Evolutionary conservation across 1,284 basidiomycete genomes (phyloP).

Genomic region (Anthracocystis walkeri): DNA sequence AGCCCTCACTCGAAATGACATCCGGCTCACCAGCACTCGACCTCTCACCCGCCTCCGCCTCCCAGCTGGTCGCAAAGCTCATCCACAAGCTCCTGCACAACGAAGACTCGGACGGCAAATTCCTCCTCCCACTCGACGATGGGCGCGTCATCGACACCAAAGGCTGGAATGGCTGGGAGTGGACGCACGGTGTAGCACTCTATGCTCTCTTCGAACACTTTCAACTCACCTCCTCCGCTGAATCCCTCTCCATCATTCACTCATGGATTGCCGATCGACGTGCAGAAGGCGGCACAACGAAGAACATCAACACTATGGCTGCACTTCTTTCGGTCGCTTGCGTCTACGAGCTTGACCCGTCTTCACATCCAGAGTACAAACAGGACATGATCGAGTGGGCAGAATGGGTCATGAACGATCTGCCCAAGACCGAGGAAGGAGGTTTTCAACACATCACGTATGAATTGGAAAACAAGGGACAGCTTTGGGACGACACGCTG

Average conservation of each 20-base stretch:
- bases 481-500: conserved; percentile 78
- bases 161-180: conserved; percentile 78
- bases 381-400: conserved; percentile 76
- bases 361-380: conserved; percentile 67
- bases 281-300: conserved; percentile 74
- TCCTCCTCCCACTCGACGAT: conserved; percentile 74
- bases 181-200: conserved; percentile 74
- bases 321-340: conserved; percentile 76
- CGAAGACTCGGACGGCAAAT: conserved; percentile 75
- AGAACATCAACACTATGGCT: conserved; percentile 79
- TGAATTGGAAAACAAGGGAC: conserved; percentile 73
- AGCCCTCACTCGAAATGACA: conserved; percentile 2
- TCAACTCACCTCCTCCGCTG: conserved; percentile 72
- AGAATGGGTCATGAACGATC: conserved; percentile 77
- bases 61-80: conserved; percentile 31
- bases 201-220: conserved; percentile 70
- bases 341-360: conserved; percentile 72
- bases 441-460: conserved; percentile 78
- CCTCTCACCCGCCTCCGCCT: conserved; percentile 20
- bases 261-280: conserved; percentile 76
- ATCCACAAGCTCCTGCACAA: conserved; percentile 71
- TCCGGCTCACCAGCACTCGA: conserved; percentile 4
- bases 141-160: conserved; percentile 77
- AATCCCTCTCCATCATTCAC: conserved; percentile 73
- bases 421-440: conserved; percentile 75